Base-by-base conservation (phyloP, 768 basidiomycete species). In the Lentinus brumalis region DNA sequence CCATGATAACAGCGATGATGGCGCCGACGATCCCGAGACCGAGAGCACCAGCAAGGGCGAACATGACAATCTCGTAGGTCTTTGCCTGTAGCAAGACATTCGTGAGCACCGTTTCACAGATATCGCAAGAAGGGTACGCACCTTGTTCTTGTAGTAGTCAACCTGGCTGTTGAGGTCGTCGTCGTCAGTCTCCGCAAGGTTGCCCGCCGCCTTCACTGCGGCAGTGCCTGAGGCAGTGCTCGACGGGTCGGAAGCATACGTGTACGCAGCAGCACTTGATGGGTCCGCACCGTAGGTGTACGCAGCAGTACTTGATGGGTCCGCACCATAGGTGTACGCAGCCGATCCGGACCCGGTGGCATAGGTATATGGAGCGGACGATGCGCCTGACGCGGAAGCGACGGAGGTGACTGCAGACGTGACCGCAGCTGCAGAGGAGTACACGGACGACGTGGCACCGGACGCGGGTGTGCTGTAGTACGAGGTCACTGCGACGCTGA, bases 11-110 rank as follows among this genome's bases (percentile, higher is more conserved):
- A 2, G 40, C 47, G 46, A 51, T 50, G 57, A 63, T 41, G n/a
- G 46, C 47, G 26, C 15, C 40, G 35, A 58, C 16, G 42, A 55
- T 38, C 16, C 52, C 53, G 41, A 63, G 26, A 5, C 35, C 62
- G 54, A 46, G 41, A 18, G 59, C 4, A 14, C 39, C 4, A 4
- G 29, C 53, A 42, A 47, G 41, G 0, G 21, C 57, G 44, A 63
- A 29, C 32, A 55, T 55, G 62, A 63, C 51, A 53, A 63, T 63
- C 58, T 58, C 62, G 45, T 53, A 58, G 30, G 52, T 53, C 49
- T 59, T 45, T 39, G 62, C 62, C 56, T 57, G 51, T 45, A 44
- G 56, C 51, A 9, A 16, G 1, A 30, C 1, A 26, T 1, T n/a
- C 29, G 56, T 57, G 15, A 57, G 55, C 30, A 61, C 4, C 26